A percentile compares a stretch with the other conserved stretches of the same genome.
Conservation (phyloP, 139 green algal species). For the Chlorella sorokiniana region DNA sequence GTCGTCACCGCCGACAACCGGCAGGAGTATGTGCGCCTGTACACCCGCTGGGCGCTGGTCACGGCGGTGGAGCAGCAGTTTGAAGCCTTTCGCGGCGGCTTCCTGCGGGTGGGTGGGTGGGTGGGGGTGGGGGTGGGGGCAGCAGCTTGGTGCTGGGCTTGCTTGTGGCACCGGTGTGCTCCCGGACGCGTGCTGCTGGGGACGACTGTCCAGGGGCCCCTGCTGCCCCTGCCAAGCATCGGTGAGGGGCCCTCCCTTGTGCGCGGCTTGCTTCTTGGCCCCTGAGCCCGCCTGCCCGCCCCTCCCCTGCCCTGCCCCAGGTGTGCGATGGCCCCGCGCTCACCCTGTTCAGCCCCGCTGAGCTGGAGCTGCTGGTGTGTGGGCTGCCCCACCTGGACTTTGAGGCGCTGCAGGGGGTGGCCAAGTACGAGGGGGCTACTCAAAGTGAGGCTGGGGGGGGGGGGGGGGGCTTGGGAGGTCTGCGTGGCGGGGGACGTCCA, state of each 20-base stretch:
- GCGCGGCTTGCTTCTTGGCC: neutral
- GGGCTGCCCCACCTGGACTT: constrained; percentile 85
- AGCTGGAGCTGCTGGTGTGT: constrained; percentile 86
- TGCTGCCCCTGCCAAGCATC: too few relatives aligned
- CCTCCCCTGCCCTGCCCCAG: neutral
- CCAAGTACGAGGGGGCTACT: constrained; percentile 74
- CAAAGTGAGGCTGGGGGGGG: neutral
- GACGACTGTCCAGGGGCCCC: too few relatives aligned
- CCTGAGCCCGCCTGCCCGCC: neutral
- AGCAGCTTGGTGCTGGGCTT: neutral
- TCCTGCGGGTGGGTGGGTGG: constrained; percentile 41
- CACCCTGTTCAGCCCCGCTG: constrained; percentile 66
- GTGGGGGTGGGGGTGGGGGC: neutral
- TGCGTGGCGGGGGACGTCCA: neutral
- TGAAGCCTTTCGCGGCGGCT: constrained; percentile 70
- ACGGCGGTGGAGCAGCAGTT: constrained; percentile 73
- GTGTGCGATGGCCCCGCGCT: constrained; percentile 65
- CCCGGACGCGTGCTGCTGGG: neutral
- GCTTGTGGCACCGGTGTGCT: too few relatives aligned
- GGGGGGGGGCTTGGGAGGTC: neutral
- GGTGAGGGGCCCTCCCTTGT: neutral
- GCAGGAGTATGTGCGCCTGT: constrained; percentile 68
- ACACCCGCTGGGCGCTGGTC: constrained; percentile 66
- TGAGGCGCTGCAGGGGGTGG: constrained; percentile 57
- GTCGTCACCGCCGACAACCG: constrained; percentile 81